phyloP scores from a whole-genome alignment of 176 grass and related monocot genomes.

The Bolboschoenus planiculmis region DNA sequence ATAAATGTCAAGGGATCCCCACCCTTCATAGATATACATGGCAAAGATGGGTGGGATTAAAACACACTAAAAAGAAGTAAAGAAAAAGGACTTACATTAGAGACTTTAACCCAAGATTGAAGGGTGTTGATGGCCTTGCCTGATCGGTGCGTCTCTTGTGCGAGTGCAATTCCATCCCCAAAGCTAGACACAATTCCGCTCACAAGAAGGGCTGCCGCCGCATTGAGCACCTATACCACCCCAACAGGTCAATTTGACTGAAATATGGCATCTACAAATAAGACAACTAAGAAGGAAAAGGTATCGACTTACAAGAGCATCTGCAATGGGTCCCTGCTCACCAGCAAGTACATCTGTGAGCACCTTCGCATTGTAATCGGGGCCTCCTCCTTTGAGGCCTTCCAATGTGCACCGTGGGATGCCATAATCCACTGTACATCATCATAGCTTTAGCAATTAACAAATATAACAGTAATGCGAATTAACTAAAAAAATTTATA shows the following conservation, averaged over 20 bases:
- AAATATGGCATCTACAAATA: not conserved
- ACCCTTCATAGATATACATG: no score
- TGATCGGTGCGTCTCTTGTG: conserved; percentile 68
- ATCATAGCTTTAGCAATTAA: not conserved
- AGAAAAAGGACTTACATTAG: conserved; percentile 43
- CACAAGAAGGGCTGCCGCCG: conserved; percentile 79
- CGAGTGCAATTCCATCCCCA: conserved; percentile 57
- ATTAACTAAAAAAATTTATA: not conserved
- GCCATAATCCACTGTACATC: conserved; percentile 81
- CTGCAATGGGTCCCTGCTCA: conserved; percentile 72
- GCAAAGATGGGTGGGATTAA: not conserved
- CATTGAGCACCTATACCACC: conserved; percentile 61
- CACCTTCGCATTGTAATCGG: conserved; percentile 73
- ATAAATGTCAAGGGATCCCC: no score
- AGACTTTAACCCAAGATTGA: conserved; percentile 63
- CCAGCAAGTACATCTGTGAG: conserved; percentile 84
- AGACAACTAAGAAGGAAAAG: not conserved
- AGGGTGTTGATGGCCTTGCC: conserved; percentile 79
- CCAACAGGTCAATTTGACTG: not conserved
- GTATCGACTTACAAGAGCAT: conserved; percentile 76
- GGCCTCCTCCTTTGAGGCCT: conserved; percentile 77
- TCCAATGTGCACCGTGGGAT: conserved; percentile 75
- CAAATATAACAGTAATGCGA: not conserved
- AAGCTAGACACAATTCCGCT: conserved; percentile 59
- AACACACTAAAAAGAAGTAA: not conserved